Evolutionary conservation across 2,329 filamentous ascomycete species (phyloP).

Genomic region (Davidsoniella neocaledoniae): DNA sequence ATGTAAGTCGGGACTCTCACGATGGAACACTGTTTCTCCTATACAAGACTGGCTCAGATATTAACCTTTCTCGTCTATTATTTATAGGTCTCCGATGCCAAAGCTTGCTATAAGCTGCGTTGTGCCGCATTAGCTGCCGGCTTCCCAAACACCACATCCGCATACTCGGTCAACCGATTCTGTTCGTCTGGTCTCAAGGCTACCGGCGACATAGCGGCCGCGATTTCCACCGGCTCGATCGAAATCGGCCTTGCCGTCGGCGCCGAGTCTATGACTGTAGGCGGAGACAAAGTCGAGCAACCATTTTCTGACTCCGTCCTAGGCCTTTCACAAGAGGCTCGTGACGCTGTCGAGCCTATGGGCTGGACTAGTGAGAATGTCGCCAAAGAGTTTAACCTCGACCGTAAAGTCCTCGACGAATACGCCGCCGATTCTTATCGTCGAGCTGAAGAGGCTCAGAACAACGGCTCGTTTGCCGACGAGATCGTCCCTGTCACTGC

Average conservation of each 20-base stretch:
- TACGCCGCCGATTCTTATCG: constrained; percentile 80
- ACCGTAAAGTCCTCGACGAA: constrained; percentile 63
- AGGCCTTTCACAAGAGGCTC: constrained; percentile 53
- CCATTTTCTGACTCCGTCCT: constrained; percentile 43
- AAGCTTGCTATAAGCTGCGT: constrained; percentile 81
- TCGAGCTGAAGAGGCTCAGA: constrained; percentile 77
- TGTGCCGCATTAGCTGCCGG: constrained; percentile 72
- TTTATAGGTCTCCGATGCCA: constrained; percentile 57
- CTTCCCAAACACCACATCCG: constrained; percentile 76
- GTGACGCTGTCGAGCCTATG: constrained; percentile 89
- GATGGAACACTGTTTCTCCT: neutral
- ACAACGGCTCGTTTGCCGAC: constrained; percentile 78
- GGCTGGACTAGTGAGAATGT: constrained; percentile 97
- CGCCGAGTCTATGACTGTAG: constrained; percentile 71
- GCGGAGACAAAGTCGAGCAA: constrained; percentile 37
- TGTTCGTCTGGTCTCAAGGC: constrained; percentile 94
- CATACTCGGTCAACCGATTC: constrained; percentile 81
- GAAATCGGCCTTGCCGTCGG: constrained; percentile 77
- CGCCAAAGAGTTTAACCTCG: constrained; percentile 72
- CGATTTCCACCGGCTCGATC: constrained; percentile 66
- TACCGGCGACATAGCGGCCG: constrained; percentile 82
- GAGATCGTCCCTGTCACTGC: constrained; percentile 84
- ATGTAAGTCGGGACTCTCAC: constrained; percentile 37
- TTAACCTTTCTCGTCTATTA: neutral
- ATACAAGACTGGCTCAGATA: neutral